These are phyloP conservation scores for Pelargonium exstipulatum DNA, from an alignment of 441 rosid genomes.

Conservation along the genomic window DNA sequence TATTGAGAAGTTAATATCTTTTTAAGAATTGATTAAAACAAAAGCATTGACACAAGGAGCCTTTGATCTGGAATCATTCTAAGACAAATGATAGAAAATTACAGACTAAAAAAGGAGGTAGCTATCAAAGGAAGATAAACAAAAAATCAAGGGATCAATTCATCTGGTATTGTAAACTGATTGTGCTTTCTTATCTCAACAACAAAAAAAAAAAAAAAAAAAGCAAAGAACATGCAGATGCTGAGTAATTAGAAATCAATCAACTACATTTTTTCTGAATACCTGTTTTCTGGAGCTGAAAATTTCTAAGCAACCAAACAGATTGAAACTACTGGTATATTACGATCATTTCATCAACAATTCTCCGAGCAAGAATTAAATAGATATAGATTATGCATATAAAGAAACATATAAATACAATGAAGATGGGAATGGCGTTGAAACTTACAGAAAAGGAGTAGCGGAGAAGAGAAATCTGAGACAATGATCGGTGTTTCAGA, in stretches of 20 bases:
- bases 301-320: not conserved
- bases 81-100: not conserved
- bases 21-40: not conserved
- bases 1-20: not conserved
- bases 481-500: not conserved
- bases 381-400: not conserved
- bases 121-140: not conserved
- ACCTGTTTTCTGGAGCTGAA: not conserved
- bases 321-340: not conserved
- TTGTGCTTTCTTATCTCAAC: not conserved
- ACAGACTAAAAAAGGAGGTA: not conserved
- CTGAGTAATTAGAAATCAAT: not conserved
- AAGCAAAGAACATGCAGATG: not conserved
- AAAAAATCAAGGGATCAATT: not conserved
- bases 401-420: not conserved
- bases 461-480: too few species aligned
- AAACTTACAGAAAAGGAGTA: not conserved
- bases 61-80: not conserved
- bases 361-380: not conserved
- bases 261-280: not conserved
- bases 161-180: not conserved
- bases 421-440: not conserved
- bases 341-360: not conserved
- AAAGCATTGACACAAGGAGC: not conserved
- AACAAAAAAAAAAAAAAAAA: not conserved